Evolutionary conservation across 148 eudicot species (phyloP), one percentile per base, ranked within the genome.

Genomic region (Camellia japonica): DNA sequence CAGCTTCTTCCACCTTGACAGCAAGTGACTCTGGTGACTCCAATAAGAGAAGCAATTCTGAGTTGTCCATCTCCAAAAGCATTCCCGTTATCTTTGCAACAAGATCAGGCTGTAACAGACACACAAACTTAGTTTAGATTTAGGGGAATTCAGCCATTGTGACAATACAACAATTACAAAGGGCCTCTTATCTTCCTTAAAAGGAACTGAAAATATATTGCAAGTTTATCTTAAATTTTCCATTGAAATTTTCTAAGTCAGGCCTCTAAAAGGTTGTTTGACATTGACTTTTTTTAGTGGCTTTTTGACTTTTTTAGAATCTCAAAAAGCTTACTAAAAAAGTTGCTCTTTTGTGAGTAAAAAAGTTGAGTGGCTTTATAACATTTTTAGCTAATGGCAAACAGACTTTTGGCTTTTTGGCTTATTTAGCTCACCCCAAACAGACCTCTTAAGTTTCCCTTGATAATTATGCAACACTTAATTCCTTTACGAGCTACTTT

Each of bases 21-120:
- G 86, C 79, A 78, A 93, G 82, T 3, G 90, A 76, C 68, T 93
- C 91, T 2, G 93, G 84, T 77, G 94, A 90, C 61, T 93, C 91
- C 82, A 93, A 86, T 15, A 90, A 61, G 56, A 87, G 68, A 56
- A 93, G 87, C 46, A 93, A 69, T 76, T 90, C 93, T 0, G 89
- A n/a, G 75, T 90, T 93, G 84, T 93, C 97, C 97, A 93, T 90
- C 85, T 93, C 97, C 81, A 93, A 80, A 58, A 93, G 85, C 97
- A 90, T 93, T 11, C 97, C 97, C 0, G 97, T 93, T 8, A 92
- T 85, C 86, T 93, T 93, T 59, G 83, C 89, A 18, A 84, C 97
- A 47, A 89, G 87, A 75, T 93, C 91, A 63, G 97, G 94, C 94
- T 93, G 85, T 81, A 73, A 70, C 19, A 23, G 55, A 38, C 30